phyloP scores from a whole-genome alignment of 306 rosid species.

The Malus fusca region DNA sequence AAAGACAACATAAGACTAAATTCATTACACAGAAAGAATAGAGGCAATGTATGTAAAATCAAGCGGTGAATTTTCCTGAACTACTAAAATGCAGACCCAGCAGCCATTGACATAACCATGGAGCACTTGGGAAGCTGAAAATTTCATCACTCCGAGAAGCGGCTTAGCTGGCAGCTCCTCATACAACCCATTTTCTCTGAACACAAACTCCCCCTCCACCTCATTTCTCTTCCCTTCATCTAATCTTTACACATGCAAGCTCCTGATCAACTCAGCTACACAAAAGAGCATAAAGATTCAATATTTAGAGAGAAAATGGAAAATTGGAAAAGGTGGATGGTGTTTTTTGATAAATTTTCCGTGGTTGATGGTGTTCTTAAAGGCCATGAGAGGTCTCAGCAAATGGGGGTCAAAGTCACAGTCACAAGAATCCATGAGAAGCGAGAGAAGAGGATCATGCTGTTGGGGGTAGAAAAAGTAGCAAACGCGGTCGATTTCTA shows the following conservation, averaged over 20 bases:
- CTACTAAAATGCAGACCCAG: conserved; percentile 63
- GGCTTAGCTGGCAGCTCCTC: conserved; percentile 53
- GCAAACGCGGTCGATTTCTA: no score
- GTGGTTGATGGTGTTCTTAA: conserved; percentile 45
- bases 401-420: conserved; percentile 12
- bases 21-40: conserved; percentile 6
- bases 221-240: conserved; percentile 34
- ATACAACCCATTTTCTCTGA: conserved; percentile 38
- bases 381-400: conserved; percentile 42
- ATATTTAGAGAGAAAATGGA: background rate
- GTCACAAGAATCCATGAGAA: conserved; percentile 40
- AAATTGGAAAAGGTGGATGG: background rate
- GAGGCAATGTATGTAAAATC: conserved; percentile 37
- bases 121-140: conserved; percentile 23
- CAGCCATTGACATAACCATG: conserved; percentile 52
- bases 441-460: background rate
- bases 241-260: conserved; percentile 56
- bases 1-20: no score
- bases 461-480: background rate
- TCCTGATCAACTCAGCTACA: conserved; percentile 53
- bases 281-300: background rate
- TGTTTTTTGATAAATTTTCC: conserved; percentile 26
- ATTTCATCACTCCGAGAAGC: conserved; percentile 28
- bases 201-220: conserved; percentile 37
- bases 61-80: conserved; percentile 37